Percentiles rank a stretch among this genome's conserved stretches.
These are phyloP conservation scores for Scheffersomyces coipomensis DNA, from an alignment of 805 yeast genomes.

Conservation along the genomic window DNA sequence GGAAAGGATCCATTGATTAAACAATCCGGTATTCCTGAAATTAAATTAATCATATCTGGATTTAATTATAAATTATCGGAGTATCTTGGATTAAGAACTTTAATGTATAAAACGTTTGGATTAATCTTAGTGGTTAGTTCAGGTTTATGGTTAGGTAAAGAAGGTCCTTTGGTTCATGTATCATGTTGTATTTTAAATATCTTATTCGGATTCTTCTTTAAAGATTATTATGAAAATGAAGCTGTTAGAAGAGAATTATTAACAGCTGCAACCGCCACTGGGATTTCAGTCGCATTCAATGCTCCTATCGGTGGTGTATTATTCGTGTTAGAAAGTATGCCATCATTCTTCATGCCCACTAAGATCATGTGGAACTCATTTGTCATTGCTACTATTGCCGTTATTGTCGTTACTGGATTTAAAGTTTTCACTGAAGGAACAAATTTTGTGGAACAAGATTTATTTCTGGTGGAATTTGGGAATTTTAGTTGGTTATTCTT, in stretches of 20 bases:
- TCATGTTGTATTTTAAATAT: conserved; percentile 56
- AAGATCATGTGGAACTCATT: conserved; percentile 81
- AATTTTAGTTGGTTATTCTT: conserved; percentile 70
- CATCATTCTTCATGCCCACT: conserved; percentile 61
- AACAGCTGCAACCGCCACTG: conserved; percentile 78
- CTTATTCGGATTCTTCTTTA: conserved; percentile 6
- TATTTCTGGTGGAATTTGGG: conserved; percentile 62
- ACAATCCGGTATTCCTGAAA: conserved; percentile 71
- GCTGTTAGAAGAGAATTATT: conserved; percentile 64
- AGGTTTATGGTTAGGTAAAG: conserved; percentile 82
- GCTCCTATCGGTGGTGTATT: conserved; percentile 88
- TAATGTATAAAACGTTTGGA: conserved; percentile 57
- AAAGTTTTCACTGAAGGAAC: conserved; percentile 38
- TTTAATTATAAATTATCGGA: conserved; percentile 44
- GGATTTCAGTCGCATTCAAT: conserved; percentile 80
- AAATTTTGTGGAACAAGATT: conserved; percentile 44
- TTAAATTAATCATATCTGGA: conserved; percentile 68
- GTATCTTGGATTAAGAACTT: conserved; percentile 51
- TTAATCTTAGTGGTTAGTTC: conserved; percentile 66
- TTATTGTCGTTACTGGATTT: conserved; percentile 51
- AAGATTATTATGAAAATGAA: conserved; percentile 41
- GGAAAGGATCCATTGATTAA: conserved; percentile 24
- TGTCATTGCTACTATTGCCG: conserved; percentile 73
- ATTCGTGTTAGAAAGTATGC: conserved; percentile 69
- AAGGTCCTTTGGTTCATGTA: conserved; percentile 84